Conservation (phyloP, 1,284 basidiomycete genomes). For the Salmacisia buchloeana region DNA sequence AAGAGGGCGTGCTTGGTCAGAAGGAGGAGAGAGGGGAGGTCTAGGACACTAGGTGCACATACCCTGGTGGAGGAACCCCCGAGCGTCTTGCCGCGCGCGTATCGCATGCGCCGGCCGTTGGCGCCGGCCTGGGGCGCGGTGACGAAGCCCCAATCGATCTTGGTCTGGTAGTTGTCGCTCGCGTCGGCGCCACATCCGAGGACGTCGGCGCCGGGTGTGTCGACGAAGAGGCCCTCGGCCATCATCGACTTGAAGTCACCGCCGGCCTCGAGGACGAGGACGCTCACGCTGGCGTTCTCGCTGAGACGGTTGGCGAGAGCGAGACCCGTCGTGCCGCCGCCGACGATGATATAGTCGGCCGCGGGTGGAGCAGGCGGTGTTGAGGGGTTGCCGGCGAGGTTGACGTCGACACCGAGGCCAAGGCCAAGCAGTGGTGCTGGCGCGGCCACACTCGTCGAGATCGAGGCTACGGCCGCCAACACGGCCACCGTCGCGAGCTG, state of each 20-base stretch:
- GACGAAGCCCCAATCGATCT: constrained; percentile 27
- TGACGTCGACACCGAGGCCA: not conserved
- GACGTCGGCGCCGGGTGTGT: constrained; percentile 26
- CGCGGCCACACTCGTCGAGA: not conserved
- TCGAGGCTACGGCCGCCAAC: too few species aligned
- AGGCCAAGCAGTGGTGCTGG: not conserved
- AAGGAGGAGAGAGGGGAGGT: not conserved
- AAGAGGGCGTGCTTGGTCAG: not conserved
- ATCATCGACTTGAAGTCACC: constrained; percentile 23
- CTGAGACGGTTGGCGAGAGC: constrained; percentile 31
- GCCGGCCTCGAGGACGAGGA: constrained; percentile 38
- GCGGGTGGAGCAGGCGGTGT: not conserved
- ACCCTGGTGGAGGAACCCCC: constrained; percentile 23
- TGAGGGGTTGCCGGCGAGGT: not conserved
- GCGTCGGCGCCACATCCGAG: constrained; percentile 20
- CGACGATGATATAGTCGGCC: constrained; percentile 32
- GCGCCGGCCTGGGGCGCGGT: constrained; percentile 28
- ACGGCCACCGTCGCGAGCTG: too few species aligned
- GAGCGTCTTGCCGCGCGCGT: constrained; percentile 33
- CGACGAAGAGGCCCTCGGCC: constrained; percentile 23
- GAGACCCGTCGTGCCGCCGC: constrained; percentile 33
- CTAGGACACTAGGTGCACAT: not conserved
- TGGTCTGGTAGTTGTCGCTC: constrained; percentile 15
- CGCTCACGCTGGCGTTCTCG: constrained; percentile 28
- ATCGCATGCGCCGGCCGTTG: constrained; percentile 23